Percentiles rank a stretch among this genome's conserved stretches.
phyloP scores from a whole-genome alignment of 805 yeast species.

The Metschnikowia shivogae region DNA sequence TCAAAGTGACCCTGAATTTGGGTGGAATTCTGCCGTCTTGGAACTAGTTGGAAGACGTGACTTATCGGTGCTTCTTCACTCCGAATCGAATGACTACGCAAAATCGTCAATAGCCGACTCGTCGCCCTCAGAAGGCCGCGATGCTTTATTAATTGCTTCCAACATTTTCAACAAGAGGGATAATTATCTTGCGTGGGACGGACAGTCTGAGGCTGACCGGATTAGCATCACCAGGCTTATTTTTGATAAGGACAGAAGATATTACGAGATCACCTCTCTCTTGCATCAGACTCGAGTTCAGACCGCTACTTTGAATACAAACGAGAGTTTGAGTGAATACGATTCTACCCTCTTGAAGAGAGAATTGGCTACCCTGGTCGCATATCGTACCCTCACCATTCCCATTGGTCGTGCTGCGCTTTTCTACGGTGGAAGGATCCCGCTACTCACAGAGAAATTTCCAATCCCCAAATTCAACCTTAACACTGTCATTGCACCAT shows the following conservation, averaged over 20 bases:
- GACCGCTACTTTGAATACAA: conserved; percentile 39
- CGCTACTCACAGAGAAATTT: conserved; percentile 80
- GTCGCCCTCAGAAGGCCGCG: conserved; percentile 15
- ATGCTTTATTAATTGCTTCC: conserved; percentile 40
- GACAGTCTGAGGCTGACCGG: conserved; percentile 64
- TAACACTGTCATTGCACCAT: conserved; percentile 60
- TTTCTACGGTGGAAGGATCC: conserved; percentile 62
- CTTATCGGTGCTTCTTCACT: conserved; percentile 33
- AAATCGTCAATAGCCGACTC: background rate
- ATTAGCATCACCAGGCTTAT: conserved; percentile 65
- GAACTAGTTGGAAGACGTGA: conserved; percentile 69
- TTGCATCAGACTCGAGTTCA: conserved; percentile 70
- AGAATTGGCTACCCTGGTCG: conserved; percentile 56
- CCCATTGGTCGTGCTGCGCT: conserved; percentile 79
- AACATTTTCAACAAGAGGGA: conserved; percentile 39
- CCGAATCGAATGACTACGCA: background rate
- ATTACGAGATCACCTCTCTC: conserved; percentile 68
- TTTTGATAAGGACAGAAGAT: conserved; percentile 74
- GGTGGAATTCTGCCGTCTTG: conserved; percentile 44
- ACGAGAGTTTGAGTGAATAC: conserved; percentile 48
- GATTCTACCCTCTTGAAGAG: conserved; percentile 52
- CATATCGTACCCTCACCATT: conserved; percentile 66
- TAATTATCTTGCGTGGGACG: conserved; percentile 60
- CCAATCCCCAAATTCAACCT: conserved; percentile 75
- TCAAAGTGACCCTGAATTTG: conserved; percentile 49